These are phyloP conservation scores for Pseudopediastrum boryanum DNA, from an alignment of 139 green algal genomes.

Conservation along the genomic window DNA sequence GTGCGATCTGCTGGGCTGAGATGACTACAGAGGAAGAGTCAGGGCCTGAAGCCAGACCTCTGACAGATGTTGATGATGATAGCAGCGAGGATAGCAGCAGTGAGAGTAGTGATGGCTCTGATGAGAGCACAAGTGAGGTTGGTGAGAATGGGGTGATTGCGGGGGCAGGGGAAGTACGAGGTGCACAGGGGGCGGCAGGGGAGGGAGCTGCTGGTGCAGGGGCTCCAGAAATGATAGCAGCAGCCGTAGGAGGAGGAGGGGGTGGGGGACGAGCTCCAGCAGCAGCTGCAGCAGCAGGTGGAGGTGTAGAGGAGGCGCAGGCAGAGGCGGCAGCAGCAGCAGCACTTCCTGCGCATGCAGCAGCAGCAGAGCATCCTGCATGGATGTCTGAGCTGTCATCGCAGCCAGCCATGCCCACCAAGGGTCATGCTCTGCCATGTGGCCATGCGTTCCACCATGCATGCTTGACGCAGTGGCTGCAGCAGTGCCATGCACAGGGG, in stretches of 20 bases:
- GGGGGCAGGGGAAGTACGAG: conserved; percentile 3
- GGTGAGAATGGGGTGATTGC: neutral
- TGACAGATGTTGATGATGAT: neutral
- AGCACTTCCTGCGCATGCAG: conserved; percentile 9
- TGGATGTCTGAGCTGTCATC: neutral
- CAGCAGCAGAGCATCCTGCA: neutral
- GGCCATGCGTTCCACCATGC: conserved; percentile 78
- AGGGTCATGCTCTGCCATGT: conserved; percentile 63
- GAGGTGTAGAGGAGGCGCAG: neutral
- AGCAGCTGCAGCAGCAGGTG: neutral
- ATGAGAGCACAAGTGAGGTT: neutral
- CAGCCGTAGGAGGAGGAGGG: too few species aligned
- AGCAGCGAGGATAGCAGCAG: neutral
- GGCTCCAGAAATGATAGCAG: neutral
- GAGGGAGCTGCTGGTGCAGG: neutral
- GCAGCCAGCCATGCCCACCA: neutral
- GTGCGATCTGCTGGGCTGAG: conserved; percentile 81
- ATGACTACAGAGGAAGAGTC: conserved; percentile 45
- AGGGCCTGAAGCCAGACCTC: neutral
- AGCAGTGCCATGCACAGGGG: conserved; percentile 67
- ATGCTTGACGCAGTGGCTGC: conserved; percentile 82
- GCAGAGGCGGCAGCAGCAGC: neutral
- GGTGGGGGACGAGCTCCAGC: neutral
- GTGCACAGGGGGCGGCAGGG: too few species aligned
- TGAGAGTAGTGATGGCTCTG: neutral